phyloP scores from a whole-genome alignment of 2,329 filamentous ascomycete genomes.

The Epichloe aotearoae region DNA sequence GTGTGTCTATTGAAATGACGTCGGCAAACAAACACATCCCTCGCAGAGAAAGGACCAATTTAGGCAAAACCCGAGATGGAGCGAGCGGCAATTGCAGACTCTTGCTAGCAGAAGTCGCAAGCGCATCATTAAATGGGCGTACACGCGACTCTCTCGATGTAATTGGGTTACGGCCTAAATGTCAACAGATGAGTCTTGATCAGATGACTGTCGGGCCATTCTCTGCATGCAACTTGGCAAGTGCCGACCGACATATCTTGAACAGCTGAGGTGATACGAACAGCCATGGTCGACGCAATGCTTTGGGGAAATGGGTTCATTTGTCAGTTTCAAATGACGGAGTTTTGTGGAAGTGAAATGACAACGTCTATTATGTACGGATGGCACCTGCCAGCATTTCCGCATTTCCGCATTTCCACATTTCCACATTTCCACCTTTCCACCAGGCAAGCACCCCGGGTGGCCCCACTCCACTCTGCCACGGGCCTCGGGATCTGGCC shows the following conservation, averaged over 20 bases:
- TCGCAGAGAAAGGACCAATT: background rate
- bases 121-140: background rate
- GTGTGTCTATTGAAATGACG: background rate
- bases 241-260: background rate
- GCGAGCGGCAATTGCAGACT: background rate
- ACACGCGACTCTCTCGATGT: background rate
- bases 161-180: conserved; percentile 2
- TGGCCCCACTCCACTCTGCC: background rate
- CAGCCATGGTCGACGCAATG: background rate
- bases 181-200: background rate
- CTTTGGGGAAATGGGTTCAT: too few species aligned
- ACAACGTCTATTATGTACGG: too few species aligned
- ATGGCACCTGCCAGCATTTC: too few species aligned
- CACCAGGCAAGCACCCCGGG: too few species aligned
- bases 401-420: too few species aligned
- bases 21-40: conserved; percentile 3
- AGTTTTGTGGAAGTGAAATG: background rate
- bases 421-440: too few species aligned
- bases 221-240: background rate
- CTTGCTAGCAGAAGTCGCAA: background rate
- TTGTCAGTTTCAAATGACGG: background rate
- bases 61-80: background rate
- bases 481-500: background rate
- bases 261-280: background rate
- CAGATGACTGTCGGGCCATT: background rate